Conservation (phyloP, 2,329 filamentous ascomycete species). For the Xylariaceae sp. region DNA sequence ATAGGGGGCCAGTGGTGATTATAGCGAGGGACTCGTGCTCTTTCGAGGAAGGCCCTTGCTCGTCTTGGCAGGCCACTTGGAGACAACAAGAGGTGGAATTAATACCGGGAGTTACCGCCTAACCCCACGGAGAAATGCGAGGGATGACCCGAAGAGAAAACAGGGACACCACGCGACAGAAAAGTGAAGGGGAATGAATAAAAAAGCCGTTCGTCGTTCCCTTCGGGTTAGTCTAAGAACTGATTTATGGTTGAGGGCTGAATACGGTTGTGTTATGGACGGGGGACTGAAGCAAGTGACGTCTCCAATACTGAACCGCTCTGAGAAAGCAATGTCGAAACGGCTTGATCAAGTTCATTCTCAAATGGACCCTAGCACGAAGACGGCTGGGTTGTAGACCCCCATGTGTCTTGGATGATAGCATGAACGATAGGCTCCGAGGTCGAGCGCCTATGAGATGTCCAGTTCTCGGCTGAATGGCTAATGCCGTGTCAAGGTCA, state of each 20-base stretch:
- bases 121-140: conserved; percentile 44
- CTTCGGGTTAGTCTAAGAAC: conserved; percentile 25
- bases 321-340: conserved; percentile 34
- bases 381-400: conserved; percentile 39
- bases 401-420: conserved; percentile 30
- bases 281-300: conserved; percentile 31
- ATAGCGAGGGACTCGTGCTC: conserved; percentile 39
- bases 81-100: conserved; percentile 45
- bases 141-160: conserved; percentile 40
- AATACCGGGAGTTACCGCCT: conserved; percentile 43
- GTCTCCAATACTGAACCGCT: conserved; percentile 32
- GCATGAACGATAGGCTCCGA: conserved; percentile 33
- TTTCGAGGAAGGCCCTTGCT: conserved; percentile 37
- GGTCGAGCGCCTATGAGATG: conserved; percentile 35
- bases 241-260: conserved; percentile 37
- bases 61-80: conserved; percentile 39
- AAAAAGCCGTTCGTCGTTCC: conserved; percentile 26
- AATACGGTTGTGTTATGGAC: conserved; percentile 38
- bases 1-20: conserved; percentile 38
- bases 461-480: conserved; percentile 47
- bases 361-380: conserved; percentile 27
- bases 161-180: conserved; percentile 39
- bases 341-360: conserved; percentile 29
- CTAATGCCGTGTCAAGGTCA: conserved; percentile 42
- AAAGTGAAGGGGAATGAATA: conserved; percentile 20